Evolutionary conservation across 805 yeast genomes (phyloP).

Genomic region (Yarrowia porcina): DNA sequence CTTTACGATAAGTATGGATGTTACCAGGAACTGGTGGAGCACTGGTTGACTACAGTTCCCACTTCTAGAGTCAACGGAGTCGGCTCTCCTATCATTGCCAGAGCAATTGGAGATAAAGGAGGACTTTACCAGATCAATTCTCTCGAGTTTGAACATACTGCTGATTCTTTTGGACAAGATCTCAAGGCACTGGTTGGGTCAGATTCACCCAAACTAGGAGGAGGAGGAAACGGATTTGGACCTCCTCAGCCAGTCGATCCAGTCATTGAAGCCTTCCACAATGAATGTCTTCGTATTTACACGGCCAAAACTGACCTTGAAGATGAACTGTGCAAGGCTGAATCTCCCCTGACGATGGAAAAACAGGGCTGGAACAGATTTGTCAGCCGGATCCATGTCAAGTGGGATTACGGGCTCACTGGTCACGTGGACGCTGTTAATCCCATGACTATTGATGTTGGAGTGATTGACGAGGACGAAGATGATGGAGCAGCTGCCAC

Average conservation of each 20-base stretch:
- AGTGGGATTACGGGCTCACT: slow-evolving; percentile 5
- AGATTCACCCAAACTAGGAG: neutral
- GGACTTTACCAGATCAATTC: slow-evolving; percentile 15
- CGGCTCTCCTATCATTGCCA: slow-evolving; percentile 12
- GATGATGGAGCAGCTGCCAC: neutral
- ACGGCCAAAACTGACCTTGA: slow-evolving; percentile 5
- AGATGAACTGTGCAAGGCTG: slow-evolving; percentile 6
- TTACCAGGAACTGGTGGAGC: slow-evolving; percentile 16
- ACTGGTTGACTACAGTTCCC: slow-evolving; percentile 6
- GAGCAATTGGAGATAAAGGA: slow-evolving; percentile 15
- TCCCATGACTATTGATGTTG: slow-evolving; percentile 8
- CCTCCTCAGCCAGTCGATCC: neutral
- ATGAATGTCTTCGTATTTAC: slow-evolving; percentile 12
- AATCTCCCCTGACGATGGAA: neutral
- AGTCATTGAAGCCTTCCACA: slow-evolving; percentile 17
- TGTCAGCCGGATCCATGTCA: slow-evolving; percentile 1
- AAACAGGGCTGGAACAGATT: slow-evolving; percentile 7
- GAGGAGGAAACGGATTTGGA: neutral
- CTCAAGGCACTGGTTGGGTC: neutral
- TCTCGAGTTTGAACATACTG: slow-evolving; percentile 13
- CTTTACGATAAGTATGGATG: slow-evolving; percentile 8
- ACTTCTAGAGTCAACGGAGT: slow-evolving; percentile 10
- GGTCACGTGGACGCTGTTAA: slow-evolving; percentile 25
- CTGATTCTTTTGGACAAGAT: slow-evolving; percentile 11
- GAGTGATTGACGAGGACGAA: slow-evolving; percentile 31